Evolutionary conservation across 306 rosid genomes (phyloP).

Genomic region (Astragalus glycyphyllos): DNA sequence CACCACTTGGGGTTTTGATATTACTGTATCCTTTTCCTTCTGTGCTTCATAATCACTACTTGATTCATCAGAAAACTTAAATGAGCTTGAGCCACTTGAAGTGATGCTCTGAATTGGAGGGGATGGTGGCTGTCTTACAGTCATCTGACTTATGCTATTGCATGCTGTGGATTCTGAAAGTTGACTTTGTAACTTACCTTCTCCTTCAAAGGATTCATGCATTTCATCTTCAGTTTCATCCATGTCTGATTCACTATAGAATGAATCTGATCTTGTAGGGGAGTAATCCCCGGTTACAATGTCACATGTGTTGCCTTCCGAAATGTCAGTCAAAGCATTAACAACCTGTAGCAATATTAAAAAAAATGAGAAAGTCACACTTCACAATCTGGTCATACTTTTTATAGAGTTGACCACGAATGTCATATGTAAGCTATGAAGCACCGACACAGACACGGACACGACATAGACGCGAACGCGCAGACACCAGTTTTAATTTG

Average conservation of each 20-base stretch:
- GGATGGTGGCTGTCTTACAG: conserved; percentile 48
- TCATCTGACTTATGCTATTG: conserved; percentile 18
- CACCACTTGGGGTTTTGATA: neutral
- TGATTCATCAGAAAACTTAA: conserved; percentile 31
- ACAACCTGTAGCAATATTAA: conserved; percentile 62
- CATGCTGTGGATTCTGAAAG: conserved; percentile 18
- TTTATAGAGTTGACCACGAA: too few species aligned
- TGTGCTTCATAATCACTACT: conserved; percentile 27
- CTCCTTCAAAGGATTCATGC: conserved; percentile 32
- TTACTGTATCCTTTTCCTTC: conserved; percentile 14
- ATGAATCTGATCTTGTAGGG: conserved; percentile 58
- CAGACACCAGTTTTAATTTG: too few species aligned
- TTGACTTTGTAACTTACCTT: conserved; percentile 24
- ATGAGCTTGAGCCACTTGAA: conserved; percentile 39
- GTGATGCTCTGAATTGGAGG: conserved; percentile 50
- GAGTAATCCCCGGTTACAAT: conserved; percentile 44
- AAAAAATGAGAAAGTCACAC: neutral
- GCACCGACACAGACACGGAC: too few species aligned
- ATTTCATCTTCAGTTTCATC: conserved; percentile 41
- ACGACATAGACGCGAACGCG: too few species aligned
- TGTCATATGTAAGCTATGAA: too few species aligned
- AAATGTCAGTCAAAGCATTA: conserved; percentile 48
- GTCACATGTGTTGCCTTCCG: conserved; percentile 50
- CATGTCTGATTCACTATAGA: conserved; percentile 39
- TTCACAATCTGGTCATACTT: conserved; percentile 18